Evolutionary conservation across 1,139 yeast genomes (phyloP), one percentile per base, ranked within the genome.

Genomic region (Debaryomycetaceae sp.): DNA sequence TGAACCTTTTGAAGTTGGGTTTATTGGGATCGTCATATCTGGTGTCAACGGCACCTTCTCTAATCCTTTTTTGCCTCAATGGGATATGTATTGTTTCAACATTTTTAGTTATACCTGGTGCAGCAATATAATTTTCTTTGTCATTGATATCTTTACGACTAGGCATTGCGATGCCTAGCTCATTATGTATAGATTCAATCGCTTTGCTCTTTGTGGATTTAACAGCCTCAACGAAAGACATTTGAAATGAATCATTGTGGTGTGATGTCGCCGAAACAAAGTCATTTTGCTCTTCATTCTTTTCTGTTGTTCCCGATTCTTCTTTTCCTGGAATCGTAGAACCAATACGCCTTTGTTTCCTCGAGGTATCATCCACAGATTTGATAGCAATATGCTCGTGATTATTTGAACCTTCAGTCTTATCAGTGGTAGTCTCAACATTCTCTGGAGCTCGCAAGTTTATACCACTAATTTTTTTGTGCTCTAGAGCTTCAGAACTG

Each of bases 1-100:
- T 56, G 52, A 73, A 73, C 3, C 51, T 60, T 48, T 73, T 73
- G 53, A 71, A 71, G 49, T 72, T 72, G 45, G 63, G 69, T 5
- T 72, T 57, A 2, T 62, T 64, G 6, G 6, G 23, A 2, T 47
- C 39, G 42, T 59, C 60, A 5, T 45, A 40, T 5, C 41, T 45
- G 14, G 42, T 44, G 2, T 38, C 45, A 11, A 37, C 31, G 9
- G 23, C 20, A 11, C 11, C 31, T 27, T 27, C 31, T 27, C 31
- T 27, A 8, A 3, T 7, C 11, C 31, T 7, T 4, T 27, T 27
- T 7, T 11, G 31, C 11, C 31, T 27, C 31, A 58, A 29, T 11
- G 47, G 45, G 3, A 70, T 47, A 17, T 64, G 68, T 3, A 67
- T 62, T 6, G 62, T 59, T 48, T 72, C 76, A 2, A 72, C 72